Percentiles rank a stretch among this genome's conserved stretches.
These are phyloP conservation scores for Pseudopyrenochaeta lycopersici DNA, from an alignment of 2,329 filamentous ascomycete species.

Conservation along the genomic window DNA sequence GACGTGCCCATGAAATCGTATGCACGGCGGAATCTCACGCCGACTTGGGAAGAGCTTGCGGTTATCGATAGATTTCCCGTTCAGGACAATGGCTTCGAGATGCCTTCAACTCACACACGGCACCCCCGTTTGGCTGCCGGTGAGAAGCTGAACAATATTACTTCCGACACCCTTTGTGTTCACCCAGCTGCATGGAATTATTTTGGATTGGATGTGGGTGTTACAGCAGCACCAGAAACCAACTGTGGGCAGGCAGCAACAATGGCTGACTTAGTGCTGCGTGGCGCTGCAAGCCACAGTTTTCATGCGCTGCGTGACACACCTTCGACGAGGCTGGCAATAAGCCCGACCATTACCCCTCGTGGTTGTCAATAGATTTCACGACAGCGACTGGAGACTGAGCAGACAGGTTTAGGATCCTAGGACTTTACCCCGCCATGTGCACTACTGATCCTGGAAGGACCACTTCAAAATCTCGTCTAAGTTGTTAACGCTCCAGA, in stretches of 20 bases:
- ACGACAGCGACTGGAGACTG: background rate
- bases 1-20: background rate
- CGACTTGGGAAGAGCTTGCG: background rate
- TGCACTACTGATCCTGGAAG: conserved; percentile 29
- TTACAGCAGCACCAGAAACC: conserved; percentile 8
- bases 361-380: background rate
- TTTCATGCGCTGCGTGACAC: conserved; percentile 1
- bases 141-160: background rate
- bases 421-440: conserved; percentile 36
- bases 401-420: background rate
- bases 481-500: conserved; percentile 26
- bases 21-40: background rate
- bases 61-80: conserved; percentile 2
- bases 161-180: background rate
- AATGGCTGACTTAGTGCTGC: conserved; percentile 8
- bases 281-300: background rate
- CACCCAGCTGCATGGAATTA: conserved; percentile 3
- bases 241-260: conserved; percentile 13
- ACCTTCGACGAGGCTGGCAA: conserved; percentile 7
- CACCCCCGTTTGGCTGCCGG: background rate
- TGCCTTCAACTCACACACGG: background rate
- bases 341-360: background rate
- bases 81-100: conserved; percentile 5
- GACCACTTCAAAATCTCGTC: conserved; percentile 15
- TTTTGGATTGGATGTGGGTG: background rate